Percentiles rank a stretch among this genome's conserved stretches.
phyloP scores from a whole-genome alignment of 2,329 filamentous ascomycete genomes.

The Microdochium paspali region DNA sequence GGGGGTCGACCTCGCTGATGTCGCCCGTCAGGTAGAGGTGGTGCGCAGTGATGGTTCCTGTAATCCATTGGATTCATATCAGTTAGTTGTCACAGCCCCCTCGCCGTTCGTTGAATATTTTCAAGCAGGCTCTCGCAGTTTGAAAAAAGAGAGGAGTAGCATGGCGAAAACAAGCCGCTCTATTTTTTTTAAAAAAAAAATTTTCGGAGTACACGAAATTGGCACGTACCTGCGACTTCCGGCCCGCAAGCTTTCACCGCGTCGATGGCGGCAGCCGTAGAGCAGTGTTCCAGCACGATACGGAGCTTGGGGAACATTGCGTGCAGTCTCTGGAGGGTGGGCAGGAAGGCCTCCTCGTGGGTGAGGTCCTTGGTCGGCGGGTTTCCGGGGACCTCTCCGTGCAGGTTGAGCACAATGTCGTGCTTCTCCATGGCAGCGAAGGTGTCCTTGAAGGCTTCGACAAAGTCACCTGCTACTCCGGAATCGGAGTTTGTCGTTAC shows the following conservation, averaged over 20 bases:
- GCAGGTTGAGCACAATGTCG: slow-evolving; percentile 81
- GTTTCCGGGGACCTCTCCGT: slow-evolving; percentile 64
- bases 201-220: not conserved
- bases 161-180: too few relatives aligned
- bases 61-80: too few relatives aligned
- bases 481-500: slow-evolving; percentile 58
- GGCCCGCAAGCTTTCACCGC: slow-evolving; percentile 69
- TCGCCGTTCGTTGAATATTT: too few relatives aligned
- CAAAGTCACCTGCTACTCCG: slow-evolving; percentile 55
- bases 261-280: slow-evolving; percentile 70
- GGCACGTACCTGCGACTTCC: slow-evolving; percentile 51
- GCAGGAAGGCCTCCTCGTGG: slow-evolving; percentile 57
- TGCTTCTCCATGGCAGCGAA: slow-evolving; percentile 86
- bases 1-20: slow-evolving; percentile 41
- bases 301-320: slow-evolving; percentile 62
- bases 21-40: slow-evolving; percentile 76
- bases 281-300: slow-evolving; percentile 76
- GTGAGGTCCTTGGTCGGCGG: slow-evolving; percentile 36
- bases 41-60: slow-evolving; percentile 74
- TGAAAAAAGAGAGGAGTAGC: too few relatives aligned
- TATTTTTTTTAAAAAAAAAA: too few relatives aligned
- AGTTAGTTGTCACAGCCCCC: not conserved
- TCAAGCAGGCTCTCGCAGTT: too few relatives aligned
- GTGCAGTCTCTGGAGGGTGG: slow-evolving; percentile 67
- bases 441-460: slow-evolving; percentile 61